Percentiles rank a stretch among this genome's conserved stretches.
Evolutionary conservation across 768 basidiomycete species (phyloP).

Genomic region (Chalciporus pseudorubinellus): DNA sequence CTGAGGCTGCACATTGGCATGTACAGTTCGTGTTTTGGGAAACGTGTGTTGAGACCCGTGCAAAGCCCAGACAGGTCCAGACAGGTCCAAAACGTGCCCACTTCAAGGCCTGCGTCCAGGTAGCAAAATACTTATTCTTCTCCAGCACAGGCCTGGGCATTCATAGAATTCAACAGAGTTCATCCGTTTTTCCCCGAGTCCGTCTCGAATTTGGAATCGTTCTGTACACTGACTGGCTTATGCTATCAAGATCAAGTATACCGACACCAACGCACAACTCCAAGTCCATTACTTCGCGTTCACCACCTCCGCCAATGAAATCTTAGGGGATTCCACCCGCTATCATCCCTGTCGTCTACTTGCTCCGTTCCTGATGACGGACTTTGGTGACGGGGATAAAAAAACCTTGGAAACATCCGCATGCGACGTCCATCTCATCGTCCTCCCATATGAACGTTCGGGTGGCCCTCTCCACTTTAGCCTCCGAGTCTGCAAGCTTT

Average conservation of each 20-base stretch:
- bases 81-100: not conserved
- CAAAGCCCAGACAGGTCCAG: not conserved
- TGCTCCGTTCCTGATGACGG: not conserved
- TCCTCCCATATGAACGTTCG: too few relatives aligned
- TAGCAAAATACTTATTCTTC: too few relatives aligned
- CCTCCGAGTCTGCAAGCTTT: not conserved
- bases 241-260: too few relatives aligned
- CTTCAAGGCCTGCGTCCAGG: too few relatives aligned
- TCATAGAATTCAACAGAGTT: too few relatives aligned
- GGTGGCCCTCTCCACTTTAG: not conserved
- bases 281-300: not conserved
- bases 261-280: too few relatives aligned
- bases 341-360: not conserved
- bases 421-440: not conserved
- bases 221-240: too few relatives aligned
- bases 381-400: not conserved
- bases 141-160: too few relatives aligned
- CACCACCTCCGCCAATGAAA: not conserved
- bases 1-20: not conserved
- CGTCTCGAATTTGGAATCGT: too few relatives aligned
- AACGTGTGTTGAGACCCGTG: not conserved
- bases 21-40: not conserved
- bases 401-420: not conserved
- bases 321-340: not conserved
- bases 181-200: too few relatives aligned